These are phyloP conservation scores for Cerrena zonata DNA, from an alignment of 1,284 basidiomycete genomes.

Conservation along the genomic window DNA sequence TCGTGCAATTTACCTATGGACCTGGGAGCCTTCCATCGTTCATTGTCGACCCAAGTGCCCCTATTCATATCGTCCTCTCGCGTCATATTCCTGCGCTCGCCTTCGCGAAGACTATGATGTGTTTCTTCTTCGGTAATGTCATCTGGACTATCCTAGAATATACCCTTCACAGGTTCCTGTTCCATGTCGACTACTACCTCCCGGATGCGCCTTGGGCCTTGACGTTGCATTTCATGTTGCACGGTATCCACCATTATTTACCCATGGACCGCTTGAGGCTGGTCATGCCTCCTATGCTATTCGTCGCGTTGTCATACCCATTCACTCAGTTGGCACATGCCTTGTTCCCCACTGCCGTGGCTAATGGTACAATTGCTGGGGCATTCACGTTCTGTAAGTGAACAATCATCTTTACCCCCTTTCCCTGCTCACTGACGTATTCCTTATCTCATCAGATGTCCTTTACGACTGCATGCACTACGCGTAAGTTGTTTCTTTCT, in stretches of 20 bases:
- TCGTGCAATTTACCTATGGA: conserved; percentile 69
- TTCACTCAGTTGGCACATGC: conserved; percentile 84
- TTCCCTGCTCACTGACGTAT: conserved; percentile 1
- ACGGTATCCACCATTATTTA: conserved; percentile 96
- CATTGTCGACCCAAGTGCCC: conserved; percentile 47
- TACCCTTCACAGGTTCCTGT: conserved; percentile 91
- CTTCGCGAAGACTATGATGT: conserved; percentile 48
- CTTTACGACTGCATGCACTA: conserved; percentile 92
- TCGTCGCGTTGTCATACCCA: conserved; percentile 74
- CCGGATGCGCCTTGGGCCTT: conserved; percentile 82
- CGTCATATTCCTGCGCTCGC: conserved; percentile 40
- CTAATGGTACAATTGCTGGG: conserved; percentile 91
- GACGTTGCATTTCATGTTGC: conserved; percentile 87
- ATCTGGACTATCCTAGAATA: conserved; percentile 98
- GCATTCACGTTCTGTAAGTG: conserved; percentile 85
- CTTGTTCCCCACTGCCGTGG: conserved; percentile 79
- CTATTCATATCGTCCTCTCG: conserved; percentile 39
- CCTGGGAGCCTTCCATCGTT: conserved; percentile 52
- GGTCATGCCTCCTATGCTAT: conserved; percentile 94
- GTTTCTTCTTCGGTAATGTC: conserved; percentile 78
- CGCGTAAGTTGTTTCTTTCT: conserved; percentile 47
- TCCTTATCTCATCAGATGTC: conserved; percentile 48
- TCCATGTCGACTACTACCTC: conserved; percentile 89
- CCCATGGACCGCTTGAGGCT: conserved; percentile 94
- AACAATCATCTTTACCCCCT: neutral